These are phyloP conservation scores for Bipolaris victoriae DNA, from an alignment of 2,329 filamentous ascomycete species.

Conservation along the genomic window DNA sequence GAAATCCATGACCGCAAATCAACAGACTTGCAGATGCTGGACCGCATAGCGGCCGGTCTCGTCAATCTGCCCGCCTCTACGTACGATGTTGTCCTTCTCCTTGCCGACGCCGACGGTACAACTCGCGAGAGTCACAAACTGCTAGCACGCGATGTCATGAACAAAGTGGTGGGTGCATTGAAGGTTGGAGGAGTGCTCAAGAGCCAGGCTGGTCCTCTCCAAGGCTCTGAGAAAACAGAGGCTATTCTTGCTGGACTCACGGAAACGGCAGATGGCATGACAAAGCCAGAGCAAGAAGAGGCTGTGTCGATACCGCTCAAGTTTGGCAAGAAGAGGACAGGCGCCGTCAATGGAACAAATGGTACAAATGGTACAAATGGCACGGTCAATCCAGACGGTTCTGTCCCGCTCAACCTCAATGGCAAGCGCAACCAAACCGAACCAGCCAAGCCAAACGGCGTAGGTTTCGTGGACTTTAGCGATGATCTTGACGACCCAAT, in stretches of 20 bases:
- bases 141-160: conserved; percentile 71
- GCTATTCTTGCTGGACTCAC: conserved; percentile 83
- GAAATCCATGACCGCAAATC: conserved; percentile 73
- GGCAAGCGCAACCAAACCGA: conserved; percentile 52
- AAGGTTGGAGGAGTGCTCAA: conserved; percentile 71
- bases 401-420: conserved; percentile 48
- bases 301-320: conserved; percentile 66
- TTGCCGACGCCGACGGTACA: conserved; percentile 76
- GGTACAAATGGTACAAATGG: conserved; percentile 18
- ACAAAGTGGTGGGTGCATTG: conserved; percentile 71
- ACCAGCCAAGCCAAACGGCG: conserved; percentile 43
- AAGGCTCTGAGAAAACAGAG: conserved; percentile 68
- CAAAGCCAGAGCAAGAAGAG: conserved; percentile 71
- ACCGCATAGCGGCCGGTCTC: conserved; percentile 82
- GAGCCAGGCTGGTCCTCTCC: conserved; percentile 70
- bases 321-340: conserved; percentile 68
- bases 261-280: conserved; percentile 67
- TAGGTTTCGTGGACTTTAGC: conserved; percentile 65
- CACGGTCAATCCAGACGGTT: conserved; percentile 43
- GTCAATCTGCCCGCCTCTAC: conserved; percentile 75
- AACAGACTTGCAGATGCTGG: conserved; percentile 97
- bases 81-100: conserved; percentile 84
- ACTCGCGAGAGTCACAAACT: conserved; percentile 66
- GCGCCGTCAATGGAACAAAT: conserved; percentile 30
- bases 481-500: conserved; percentile 65